Conservation (phyloP, 2,329 filamentous ascomycete species). For the Apiospora aurea region DNA sequence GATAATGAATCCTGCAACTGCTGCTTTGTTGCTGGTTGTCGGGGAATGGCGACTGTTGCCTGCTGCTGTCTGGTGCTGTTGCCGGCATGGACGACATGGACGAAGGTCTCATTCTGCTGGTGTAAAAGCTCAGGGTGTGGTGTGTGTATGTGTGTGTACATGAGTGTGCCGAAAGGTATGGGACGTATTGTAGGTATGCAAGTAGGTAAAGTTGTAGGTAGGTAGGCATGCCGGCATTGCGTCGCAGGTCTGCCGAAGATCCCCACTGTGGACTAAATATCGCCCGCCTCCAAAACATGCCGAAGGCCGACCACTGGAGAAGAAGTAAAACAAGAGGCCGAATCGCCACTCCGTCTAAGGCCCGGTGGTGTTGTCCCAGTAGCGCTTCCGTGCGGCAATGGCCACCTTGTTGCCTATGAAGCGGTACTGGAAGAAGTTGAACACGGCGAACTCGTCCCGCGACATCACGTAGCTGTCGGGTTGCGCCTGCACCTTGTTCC, state of each 20-base stretch:
- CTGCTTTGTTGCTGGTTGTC: neutral
- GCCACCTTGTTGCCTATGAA: slow-evolving; percentile 63
- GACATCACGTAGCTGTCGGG: slow-evolving; percentile 77
- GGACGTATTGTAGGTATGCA: neutral
- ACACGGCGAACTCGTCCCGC: slow-evolving; percentile 80
- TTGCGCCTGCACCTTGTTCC: slow-evolving; percentile 69
- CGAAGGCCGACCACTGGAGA: slow-evolving; percentile 9
- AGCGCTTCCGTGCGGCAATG: slow-evolving; percentile 56
- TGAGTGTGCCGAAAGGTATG: neutral
- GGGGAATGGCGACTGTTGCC: neutral
- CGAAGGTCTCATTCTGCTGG: neutral
- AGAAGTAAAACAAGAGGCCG: slow-evolving; percentile 12
- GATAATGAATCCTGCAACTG: neutral
- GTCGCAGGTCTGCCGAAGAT: neutral
- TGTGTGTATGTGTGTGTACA: neutral
- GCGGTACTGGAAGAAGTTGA: slow-evolving; percentile 81
- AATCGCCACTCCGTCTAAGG: slow-evolving; percentile 23
- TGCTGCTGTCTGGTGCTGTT: neutral
- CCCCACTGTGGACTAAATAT: slow-evolving; percentile 20
- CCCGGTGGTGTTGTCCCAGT: slow-evolving; percentile 55
- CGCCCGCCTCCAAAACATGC: neutral
- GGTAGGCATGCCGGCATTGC: slow-evolving; percentile 2
- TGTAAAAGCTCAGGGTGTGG: neutral
- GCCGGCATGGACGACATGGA: neutral
- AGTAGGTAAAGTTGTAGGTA: neutral